Base-by-base conservation (phyloP, 139 green algal species). In the Pedinophyceae sp. region DNA sequence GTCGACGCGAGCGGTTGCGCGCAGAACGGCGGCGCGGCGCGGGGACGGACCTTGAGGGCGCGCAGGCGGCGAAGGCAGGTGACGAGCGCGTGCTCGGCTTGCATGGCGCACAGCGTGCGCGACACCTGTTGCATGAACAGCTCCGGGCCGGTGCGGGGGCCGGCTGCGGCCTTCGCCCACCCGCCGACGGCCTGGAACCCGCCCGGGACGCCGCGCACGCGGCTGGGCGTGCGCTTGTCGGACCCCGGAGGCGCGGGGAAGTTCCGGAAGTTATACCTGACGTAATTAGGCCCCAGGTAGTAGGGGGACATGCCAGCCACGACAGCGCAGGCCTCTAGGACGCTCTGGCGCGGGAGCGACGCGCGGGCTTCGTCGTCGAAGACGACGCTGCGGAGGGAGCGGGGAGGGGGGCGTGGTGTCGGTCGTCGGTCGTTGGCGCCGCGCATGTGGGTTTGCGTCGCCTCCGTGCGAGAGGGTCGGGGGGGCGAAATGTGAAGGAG, bases 261-360 rank as follows among this genome's bases (percentile, higher is more conserved):
- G n/a, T n/a, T n/a, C n/a, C n/a, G n/a, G n/a, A n/a, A n/a, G n/a
- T n/a, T n/a, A n/a, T n/a, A n/a, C n/a, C n/a, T n/a, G n/a, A n/a
- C n/a, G n/a, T n/a, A n/a, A n/a, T n/a, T n/a, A n/a, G n/a, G n/a
- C n/a, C n/a, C n/a, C 34, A 43, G 40, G 30, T 90, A 87, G 66
- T 84, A 88, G 3, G 81, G 81, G 41, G 83, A 48, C 48, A 83
- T 85, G 16, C 63, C 58, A 0, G 73, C 80, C 1, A 66, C 57
- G 15, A 84, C 57, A 13, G 34, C 7, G 34, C 7, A 13, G 10
- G 13, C 34, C 13, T 43, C 10, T 7, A 13, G 34, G 10, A 19
- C 10, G 10, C 10, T 19, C 34, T 43, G 10, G 34, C 10, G 7
- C 34, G 34, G 34, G 34, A 43, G n/a, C n/a, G n/a, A n/a, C n/a